Conservation (phyloP, 2,329 filamentous ascomycete genomes). For the Exophiala aquamarina region DNA sequence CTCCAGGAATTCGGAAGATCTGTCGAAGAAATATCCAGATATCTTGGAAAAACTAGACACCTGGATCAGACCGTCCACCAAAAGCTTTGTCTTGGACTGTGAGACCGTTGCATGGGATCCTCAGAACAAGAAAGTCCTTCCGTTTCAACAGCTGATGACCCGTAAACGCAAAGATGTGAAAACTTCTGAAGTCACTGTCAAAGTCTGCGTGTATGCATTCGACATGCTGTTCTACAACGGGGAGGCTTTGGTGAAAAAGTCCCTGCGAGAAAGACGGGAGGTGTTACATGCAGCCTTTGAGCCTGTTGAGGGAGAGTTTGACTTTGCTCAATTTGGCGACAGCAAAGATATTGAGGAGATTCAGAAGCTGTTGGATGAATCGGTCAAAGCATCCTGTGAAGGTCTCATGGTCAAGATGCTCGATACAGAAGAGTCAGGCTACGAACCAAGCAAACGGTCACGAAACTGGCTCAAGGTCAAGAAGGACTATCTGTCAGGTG, state of each 20-base stretch:
- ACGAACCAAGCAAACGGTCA: conserved; percentile 93
- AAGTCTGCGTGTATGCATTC: conserved; percentile 96
- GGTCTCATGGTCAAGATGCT: conserved; percentile 99
- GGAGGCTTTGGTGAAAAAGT: conserved; percentile 80
- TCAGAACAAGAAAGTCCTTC: conserved; percentile 90
- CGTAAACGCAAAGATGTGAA: conserved; percentile 97
- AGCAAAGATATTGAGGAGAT: conserved; percentile 91
- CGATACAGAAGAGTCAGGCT: conserved; percentile 86
- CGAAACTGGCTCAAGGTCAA: conserved; percentile 99
- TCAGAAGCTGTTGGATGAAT: conserved; percentile 87
- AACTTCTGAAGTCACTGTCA: conserved; percentile 90
- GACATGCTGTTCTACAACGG: conserved; percentile 93
- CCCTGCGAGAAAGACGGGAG: conserved; percentile 78
- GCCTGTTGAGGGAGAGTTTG: conserved; percentile 83
- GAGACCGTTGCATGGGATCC: conserved; percentile 97
- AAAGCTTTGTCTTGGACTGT: conserved; percentile 97
- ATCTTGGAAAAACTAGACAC: conserved; percentile 81
- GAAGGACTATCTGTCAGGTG: conserved; percentile 92
- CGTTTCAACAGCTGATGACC: conserved; percentile 98
- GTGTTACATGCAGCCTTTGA: conserved; percentile 72
- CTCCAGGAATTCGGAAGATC: conserved; percentile 92
- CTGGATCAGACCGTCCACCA: conserved; percentile 88
- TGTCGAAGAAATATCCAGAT: conserved; percentile 97
- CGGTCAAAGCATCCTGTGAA: conserved; percentile 93
- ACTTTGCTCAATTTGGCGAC: conserved; percentile 83